These are phyloP conservation scores for Zalaria obscura DNA, from an alignment of 2,329 filamentous ascomycete species.

Conservation along the genomic window DNA sequence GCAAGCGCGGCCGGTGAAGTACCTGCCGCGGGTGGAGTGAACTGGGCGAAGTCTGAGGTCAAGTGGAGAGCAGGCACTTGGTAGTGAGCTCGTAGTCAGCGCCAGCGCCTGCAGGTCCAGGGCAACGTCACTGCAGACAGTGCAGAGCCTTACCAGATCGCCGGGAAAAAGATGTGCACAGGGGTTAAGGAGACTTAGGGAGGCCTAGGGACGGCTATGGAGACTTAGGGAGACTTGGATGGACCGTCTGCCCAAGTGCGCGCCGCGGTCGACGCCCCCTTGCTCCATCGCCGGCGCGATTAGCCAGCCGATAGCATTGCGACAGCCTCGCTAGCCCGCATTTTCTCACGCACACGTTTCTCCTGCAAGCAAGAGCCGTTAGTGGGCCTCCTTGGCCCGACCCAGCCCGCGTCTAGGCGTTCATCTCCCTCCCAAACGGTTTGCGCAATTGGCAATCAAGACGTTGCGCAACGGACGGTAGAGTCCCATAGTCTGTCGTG, in stretches of 20 bases:
- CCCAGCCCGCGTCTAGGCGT: too few species aligned
- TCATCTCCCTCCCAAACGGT: too few species aligned
- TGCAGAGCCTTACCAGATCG: conserved; percentile 21
- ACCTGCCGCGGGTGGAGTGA: background rate
- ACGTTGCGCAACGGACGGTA: too few species aligned
- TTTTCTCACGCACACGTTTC: too few species aligned
- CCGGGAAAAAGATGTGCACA: conserved; percentile 15
- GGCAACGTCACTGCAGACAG: conserved; percentile 1
- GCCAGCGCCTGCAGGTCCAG: background rate
- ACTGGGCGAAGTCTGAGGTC: too few species aligned
- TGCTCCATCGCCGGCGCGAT: background rate
- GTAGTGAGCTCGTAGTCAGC: background rate
- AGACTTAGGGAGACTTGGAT: background rate
- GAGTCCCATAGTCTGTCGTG: too few species aligned
- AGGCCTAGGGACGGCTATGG: background rate
- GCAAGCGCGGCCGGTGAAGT: background rate
- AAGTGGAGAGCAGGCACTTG: background rate
- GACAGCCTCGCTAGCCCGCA: background rate
- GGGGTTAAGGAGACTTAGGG: conserved; percentile 1
- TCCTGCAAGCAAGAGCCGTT: too few species aligned
- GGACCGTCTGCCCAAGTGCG: too few species aligned
- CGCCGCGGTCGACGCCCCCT: background rate
- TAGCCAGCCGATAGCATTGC: background rate
- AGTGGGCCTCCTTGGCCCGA: too few species aligned
- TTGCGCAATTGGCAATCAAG: too few species aligned